These are phyloP conservation scores for Aleurites moluccanus DNA, from an alignment of 441 rosid genomes.

Conservation along the genomic window DNA sequence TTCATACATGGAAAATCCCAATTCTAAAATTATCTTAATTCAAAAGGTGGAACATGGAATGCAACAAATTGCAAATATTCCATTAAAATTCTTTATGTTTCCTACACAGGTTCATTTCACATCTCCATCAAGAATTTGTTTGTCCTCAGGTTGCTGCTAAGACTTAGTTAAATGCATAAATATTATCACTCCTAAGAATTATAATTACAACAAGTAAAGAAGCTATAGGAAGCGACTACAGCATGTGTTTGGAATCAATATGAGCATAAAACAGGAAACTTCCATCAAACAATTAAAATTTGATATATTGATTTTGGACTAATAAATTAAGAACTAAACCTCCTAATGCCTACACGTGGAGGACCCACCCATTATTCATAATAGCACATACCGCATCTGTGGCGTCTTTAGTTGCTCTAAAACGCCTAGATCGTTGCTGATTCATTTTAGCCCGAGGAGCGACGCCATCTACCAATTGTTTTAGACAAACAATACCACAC, in stretches of 20 bases:
- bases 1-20: not conserved
- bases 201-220: not conserved
- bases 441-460: constrained; percentile 97
- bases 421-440: constrained; percentile 90
- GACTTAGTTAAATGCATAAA: not conserved
- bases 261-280: not conserved
- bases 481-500: constrained; percentile 24
- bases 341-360: constrained; percentile 6
- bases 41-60: not conserved
- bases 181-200: not conserved
- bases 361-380: not conserved
- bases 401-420: constrained; percentile 91
- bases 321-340: not conserved
- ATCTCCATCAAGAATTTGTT: not conserved
- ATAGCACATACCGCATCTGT: constrained; percentile 68
- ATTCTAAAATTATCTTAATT: not conserved
- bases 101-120: not conserved
- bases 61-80: constrained; percentile 3
- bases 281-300: not conserved
- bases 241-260: not conserved
- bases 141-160: not conserved
- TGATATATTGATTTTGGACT: not conserved
- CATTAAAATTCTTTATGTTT: not conserved
- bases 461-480: constrained; percentile 69
- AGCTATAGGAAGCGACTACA: not conserved